phyloP scores from a whole-genome alignment of 495 filamentous ascomycete species.

The Xylaria nigripes region DNA sequence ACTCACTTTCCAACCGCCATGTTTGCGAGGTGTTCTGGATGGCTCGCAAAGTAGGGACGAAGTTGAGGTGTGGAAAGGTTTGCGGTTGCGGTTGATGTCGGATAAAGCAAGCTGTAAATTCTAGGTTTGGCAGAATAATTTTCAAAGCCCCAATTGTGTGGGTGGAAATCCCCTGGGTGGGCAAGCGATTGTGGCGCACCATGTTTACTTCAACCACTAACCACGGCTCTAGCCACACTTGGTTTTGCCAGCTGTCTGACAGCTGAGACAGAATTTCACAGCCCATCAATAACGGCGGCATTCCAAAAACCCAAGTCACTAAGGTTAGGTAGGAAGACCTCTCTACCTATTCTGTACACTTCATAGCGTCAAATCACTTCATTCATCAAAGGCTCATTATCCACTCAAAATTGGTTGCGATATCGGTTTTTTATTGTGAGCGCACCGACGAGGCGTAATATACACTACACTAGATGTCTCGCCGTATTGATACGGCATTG shows the following conservation, averaged over 20 bases:
- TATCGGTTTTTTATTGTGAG: not conserved
- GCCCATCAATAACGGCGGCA: no score
- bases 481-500: constrained; percentile 1
- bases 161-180: constrained; percentile 17
- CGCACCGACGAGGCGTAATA: not conserved
- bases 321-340: no score
- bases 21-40: constrained; percentile 48
- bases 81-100: constrained; percentile 21
- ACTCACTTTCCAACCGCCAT: constrained; percentile 92
- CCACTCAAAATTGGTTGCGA: no score
- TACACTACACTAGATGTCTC: constrained; percentile 2
- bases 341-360: no score
- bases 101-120: constrained; percentile 26
- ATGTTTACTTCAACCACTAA: constrained; percentile 1
- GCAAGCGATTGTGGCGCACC: constrained; percentile 15
- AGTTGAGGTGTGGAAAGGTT: constrained; percentile 19
- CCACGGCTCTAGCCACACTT: constrained; percentile 8
- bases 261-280: no score
- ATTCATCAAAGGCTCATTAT: no score
- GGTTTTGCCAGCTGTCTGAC: no score
- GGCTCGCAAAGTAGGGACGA: constrained; percentile 27
- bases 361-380: no score
- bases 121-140: constrained; percentile 28
- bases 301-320: no score
- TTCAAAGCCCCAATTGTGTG: constrained; percentile 23